These are phyloP conservation scores for Myxozyma monticola DNA, from an alignment of 805 yeast species.

Conservation along the genomic window DNA sequence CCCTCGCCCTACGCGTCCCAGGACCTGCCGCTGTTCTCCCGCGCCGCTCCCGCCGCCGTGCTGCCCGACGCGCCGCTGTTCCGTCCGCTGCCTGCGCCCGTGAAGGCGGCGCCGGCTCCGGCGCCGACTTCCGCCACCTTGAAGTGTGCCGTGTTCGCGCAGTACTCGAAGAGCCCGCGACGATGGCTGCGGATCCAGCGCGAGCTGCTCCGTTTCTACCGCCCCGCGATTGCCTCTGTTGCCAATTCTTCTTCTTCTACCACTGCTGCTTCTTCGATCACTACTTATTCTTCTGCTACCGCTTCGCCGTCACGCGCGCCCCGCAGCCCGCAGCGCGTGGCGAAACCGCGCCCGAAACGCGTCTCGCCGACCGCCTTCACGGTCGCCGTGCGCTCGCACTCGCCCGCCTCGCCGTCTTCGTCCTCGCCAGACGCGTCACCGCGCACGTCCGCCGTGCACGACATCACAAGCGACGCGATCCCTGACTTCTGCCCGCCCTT, in stretches of 20 bases:
- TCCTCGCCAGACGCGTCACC: conserved; percentile 17
- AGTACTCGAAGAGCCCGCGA: conserved; percentile 19
- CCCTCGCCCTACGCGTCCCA: conserved; percentile 21
- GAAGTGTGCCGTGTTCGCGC: conserved; percentile 16
- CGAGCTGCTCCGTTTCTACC: conserved; percentile 11
- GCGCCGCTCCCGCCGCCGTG: conserved; percentile 3
- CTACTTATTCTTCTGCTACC: neutral
- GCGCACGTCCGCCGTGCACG: conserved; percentile 41
- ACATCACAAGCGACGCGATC: conserved; percentile 37
- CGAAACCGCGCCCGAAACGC: conserved; percentile 2
- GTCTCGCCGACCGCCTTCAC: conserved; percentile 16
- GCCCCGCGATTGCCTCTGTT: neutral
- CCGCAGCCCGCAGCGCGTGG: conserved; percentile 12
- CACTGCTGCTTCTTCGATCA: neutral
- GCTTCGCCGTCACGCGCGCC: conserved; percentile 14
- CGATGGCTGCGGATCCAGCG: conserved; percentile 26
- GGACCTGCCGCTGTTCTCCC: conserved; percentile 5
- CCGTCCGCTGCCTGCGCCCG: conserved; percentile 21
- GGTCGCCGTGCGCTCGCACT: neutral
- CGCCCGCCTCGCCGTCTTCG: conserved; percentile 4
- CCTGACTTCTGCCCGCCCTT: conserved; percentile 35
- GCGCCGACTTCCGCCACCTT: conserved; percentile 11
- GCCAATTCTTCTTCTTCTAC: neutral
- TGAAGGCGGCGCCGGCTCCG: conserved; percentile 1
- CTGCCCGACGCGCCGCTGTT: conserved; percentile 13